Conservation (phyloP, 2,329 filamentous ascomycete species). For the Cordyceps cateniannulata region DNA sequence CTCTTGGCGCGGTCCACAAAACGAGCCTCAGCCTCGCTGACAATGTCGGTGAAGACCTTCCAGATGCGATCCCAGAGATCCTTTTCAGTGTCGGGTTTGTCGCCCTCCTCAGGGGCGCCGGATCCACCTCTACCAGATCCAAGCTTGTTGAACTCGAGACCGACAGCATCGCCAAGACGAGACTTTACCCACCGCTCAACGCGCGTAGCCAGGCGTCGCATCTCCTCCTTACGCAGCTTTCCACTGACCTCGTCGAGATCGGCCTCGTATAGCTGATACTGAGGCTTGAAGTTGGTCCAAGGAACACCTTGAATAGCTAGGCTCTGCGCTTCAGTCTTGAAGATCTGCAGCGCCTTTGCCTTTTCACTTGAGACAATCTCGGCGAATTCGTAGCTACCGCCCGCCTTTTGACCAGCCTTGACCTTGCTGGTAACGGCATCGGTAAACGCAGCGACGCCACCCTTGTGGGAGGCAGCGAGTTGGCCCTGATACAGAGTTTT, state of each 20-base stretch:
- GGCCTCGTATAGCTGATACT: slow-evolving; percentile 75
- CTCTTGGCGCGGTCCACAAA: slow-evolving; percentile 86
- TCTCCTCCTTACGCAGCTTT: slow-evolving; percentile 85
- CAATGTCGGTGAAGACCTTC: slow-evolving; percentile 74
- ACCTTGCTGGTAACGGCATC: slow-evolving; percentile 82
- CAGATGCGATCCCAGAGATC: slow-evolving; percentile 96
- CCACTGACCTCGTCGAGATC: slow-evolving; percentile 85
- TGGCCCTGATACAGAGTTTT: slow-evolving; percentile 88
- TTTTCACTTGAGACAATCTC: slow-evolving; percentile 86
- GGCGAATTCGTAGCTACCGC: slow-evolving; percentile 86
- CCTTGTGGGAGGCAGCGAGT: slow-evolving; percentile 80
- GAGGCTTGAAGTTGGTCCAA: slow-evolving; percentile 84
- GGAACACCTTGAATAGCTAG: slow-evolving; percentile 70
- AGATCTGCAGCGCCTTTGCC: slow-evolving; percentile 64
- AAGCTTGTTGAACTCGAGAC: slow-evolving; percentile 92
- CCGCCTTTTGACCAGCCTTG: slow-evolving; percentile 88
- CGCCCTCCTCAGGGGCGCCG: slow-evolving; percentile 71
- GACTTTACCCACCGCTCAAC: slow-evolving; percentile 93
- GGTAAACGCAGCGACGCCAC: slow-evolving; percentile 74
- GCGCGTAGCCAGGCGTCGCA: slow-evolving; percentile 83
- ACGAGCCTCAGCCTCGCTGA: slow-evolving; percentile 75
- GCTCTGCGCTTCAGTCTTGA: slow-evolving; percentile 67
- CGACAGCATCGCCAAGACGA: slow-evolving; percentile 77
- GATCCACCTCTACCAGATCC: slow-evolving; percentile 79
- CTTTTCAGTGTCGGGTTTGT: slow-evolving; percentile 68